phyloP scores from a whole-genome alignment of 2,329 filamentous ascomycete species.

The Fusarium algeriense region DNA sequence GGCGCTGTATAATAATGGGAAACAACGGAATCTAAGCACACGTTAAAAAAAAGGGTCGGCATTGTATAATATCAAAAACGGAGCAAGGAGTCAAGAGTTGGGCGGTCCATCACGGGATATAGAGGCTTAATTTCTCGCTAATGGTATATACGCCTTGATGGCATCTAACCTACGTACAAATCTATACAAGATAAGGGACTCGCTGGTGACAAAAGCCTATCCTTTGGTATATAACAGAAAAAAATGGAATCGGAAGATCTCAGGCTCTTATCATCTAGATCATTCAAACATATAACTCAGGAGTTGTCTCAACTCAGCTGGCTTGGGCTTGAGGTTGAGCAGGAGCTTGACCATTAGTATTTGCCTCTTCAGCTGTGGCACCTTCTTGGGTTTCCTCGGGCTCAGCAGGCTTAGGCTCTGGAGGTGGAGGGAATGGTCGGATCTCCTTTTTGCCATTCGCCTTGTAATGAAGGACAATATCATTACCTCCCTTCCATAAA shows the following conservation, averaged over 20 bases:
- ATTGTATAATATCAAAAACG: slow-evolving; percentile 38
- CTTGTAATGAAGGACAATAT: slow-evolving; percentile 92
- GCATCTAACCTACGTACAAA: slow-evolving; percentile 43
- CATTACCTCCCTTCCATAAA: slow-evolving; percentile 94
- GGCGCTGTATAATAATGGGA: slow-evolving; percentile 18
- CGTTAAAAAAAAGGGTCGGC: not conserved
- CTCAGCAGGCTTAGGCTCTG: slow-evolving; percentile 35
- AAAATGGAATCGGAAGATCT: not conserved
- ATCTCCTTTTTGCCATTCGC: slow-evolving; percentile 85
- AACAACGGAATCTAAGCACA: not conserved
- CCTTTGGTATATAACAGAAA: slow-evolving; percentile 25
- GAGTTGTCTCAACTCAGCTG: slow-evolving; percentile 12
- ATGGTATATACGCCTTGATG: slow-evolving; percentile 42
- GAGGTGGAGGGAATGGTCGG: slow-evolving; percentile 50
- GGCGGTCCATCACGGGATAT: slow-evolving; percentile 10
- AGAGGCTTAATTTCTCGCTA: slow-evolving; percentile 40
- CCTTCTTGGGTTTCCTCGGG: slow-evolving; percentile 39
- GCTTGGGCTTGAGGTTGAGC: slow-evolving; percentile 21
- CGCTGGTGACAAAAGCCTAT: slow-evolving; percentile 25
- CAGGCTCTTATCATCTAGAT: not conserved
- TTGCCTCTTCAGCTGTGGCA: slow-evolving; percentile 32
- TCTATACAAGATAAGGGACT: slow-evolving; percentile 41
- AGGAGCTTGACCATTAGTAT: slow-evolving; percentile 20
- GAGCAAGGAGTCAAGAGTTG: slow-evolving; percentile 30
- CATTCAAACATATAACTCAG: slow-evolving; percentile 1